Percentiles rank a stretch among this genome's conserved stretches.
Evolutionary conservation across 148 eudicot genomes (phyloP).

Genomic region (Cornus controversa): DNA sequence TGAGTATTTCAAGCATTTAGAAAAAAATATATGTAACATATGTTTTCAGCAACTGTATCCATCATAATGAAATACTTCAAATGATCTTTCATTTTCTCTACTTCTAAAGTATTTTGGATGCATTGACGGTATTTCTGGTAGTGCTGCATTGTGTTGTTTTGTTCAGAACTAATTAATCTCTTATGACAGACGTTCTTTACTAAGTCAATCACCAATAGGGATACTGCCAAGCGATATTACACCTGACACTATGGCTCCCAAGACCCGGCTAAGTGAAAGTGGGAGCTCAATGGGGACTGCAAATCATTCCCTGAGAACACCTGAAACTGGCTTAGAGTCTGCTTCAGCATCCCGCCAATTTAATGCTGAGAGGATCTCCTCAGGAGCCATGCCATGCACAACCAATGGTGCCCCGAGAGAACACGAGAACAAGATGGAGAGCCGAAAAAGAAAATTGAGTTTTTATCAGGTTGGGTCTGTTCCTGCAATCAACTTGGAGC

Average conservation of each 20-base stretch:
- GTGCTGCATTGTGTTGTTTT: neutral
- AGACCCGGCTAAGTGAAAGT: conserved; percentile 29
- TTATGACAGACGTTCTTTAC: conserved; percentile 80
- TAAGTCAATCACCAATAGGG: conserved; percentile 77
- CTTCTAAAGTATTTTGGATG: no score
- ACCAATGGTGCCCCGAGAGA: conserved; percentile 24
- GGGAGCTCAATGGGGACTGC: conserved; percentile 36
- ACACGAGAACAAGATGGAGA: conserved; percentile 16
- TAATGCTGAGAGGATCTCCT: conserved; percentile 23
- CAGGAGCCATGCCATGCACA: conserved; percentile 28
- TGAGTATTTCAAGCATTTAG: no score
- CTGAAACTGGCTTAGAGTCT: conserved; percentile 33
- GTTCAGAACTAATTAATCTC: neutral
- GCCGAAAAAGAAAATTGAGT: conserved; percentile 53
- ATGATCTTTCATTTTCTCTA: neutral
- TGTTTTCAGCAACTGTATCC: neutral
- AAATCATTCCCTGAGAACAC: conserved; percentile 26
- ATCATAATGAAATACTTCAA: neutral
- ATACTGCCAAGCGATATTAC: conserved; percentile 32
- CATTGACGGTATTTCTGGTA: neutral
- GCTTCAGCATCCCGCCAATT: conserved; percentile 29
- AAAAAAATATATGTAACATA: no score
- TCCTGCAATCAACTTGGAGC: conserved; percentile 56
- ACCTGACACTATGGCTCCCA: conserved; percentile 44
- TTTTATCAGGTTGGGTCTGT: conserved; percentile 29